phyloP scores from a whole-genome alignment of 2,329 filamentous ascomycete species.

The Stenocarpella maydis region DNA sequence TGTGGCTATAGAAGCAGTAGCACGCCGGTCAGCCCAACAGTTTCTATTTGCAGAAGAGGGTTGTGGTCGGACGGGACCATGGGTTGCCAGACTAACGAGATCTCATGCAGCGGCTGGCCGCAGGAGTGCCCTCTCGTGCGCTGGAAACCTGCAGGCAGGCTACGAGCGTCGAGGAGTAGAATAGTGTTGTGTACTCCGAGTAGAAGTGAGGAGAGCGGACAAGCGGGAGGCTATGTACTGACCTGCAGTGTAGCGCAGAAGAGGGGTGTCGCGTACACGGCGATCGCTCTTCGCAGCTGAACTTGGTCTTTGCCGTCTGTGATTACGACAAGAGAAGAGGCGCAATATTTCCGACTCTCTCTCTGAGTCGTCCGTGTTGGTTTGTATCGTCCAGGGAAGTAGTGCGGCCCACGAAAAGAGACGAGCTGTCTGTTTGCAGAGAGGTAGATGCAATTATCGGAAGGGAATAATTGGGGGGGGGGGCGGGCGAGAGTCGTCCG shows the following conservation, averaged over 20 bases:
- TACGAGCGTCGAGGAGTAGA: conserved; percentile 15
- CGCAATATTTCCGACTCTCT: not conserved
- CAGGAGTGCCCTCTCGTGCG: conserved; percentile 11
- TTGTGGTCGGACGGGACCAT: not conserved
- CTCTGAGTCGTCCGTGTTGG: conserved; percentile 7
- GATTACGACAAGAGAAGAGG: not conserved
- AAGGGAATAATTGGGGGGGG: conserved; percentile 20
- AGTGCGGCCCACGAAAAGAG: not conserved
- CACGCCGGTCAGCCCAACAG: conserved; percentile 24
- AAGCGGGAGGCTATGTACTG: conserved; percentile 30
- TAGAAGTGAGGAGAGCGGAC: conserved; percentile 20
- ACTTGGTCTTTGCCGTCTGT: not conserved
- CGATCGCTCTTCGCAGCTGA: not conserved
- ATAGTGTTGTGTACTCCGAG: conserved; percentile 18
- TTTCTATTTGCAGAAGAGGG: conserved; percentile 14
- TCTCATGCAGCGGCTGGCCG: conserved; percentile 26
- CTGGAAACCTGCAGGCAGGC: conserved; percentile 17
- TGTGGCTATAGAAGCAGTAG: conserved; percentile 21
- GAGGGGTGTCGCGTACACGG: not conserved
- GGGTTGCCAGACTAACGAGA: conserved; percentile 15
- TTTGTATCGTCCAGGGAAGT: not conserved
- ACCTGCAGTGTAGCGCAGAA: conserved; percentile 28
- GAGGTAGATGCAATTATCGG: conserved; percentile 13
- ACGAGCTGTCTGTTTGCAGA: conserved; percentile 16
- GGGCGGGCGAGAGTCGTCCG: conserved; percentile 14